A percentile compares a stretch with the other conserved stretches of the same genome.
Conservation (phyloP, 2,329 filamentous ascomycete genomes). For the Arachnopeziza araneosa region DNA sequence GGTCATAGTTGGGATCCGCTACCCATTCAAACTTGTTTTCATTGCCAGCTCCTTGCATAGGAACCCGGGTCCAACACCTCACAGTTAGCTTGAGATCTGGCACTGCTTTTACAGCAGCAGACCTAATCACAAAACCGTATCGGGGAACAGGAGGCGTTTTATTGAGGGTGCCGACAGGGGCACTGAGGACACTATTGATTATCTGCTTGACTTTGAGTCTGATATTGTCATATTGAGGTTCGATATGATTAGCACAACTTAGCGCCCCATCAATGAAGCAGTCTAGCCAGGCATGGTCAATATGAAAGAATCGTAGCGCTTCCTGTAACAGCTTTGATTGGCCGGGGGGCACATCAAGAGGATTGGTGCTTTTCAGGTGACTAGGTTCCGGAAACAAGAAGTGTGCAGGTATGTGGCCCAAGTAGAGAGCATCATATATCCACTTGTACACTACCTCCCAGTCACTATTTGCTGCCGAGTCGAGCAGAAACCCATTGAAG, state of each 20-base stretch:
- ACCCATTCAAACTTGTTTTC: neutral
- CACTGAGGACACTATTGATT: slow-evolving; percentile 31
- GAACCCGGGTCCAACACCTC: neutral
- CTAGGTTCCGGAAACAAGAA: slow-evolving; percentile 36
- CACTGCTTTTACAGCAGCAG: slow-evolving; percentile 33
- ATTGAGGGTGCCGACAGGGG: slow-evolving; percentile 1
- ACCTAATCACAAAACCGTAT: slow-evolving; percentile 37
- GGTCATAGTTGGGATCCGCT: neutral
- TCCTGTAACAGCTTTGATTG: slow-evolving; percentile 30
- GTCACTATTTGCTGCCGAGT: slow-evolving; percentile 26
- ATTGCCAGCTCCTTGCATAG: neutral
- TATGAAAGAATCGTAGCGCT: slow-evolving; percentile 39
- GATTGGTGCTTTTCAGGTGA: slow-evolving; percentile 6
- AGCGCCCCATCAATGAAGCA: slow-evolving; percentile 40
- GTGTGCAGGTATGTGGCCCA: slow-evolving; percentile 36
- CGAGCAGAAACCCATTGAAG: slow-evolving; percentile 5
- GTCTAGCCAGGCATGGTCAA: slow-evolving; percentile 40
- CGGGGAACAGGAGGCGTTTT: slow-evolving; percentile 30
- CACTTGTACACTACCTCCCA: slow-evolving; percentile 34
- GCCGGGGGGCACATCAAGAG: neutral
- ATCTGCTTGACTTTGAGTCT: slow-evolving; percentile 29
- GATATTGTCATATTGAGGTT: slow-evolving; percentile 24
- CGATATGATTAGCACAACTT: slow-evolving; percentile 35
- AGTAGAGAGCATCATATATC: slow-evolving; percentile 35
- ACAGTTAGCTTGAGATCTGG: slow-evolving; percentile 33